Evolutionary conservation across 2,329 filamentous ascomycete genomes (phyloP).

Genomic region (Fusarium pseudograminearum): DNA sequence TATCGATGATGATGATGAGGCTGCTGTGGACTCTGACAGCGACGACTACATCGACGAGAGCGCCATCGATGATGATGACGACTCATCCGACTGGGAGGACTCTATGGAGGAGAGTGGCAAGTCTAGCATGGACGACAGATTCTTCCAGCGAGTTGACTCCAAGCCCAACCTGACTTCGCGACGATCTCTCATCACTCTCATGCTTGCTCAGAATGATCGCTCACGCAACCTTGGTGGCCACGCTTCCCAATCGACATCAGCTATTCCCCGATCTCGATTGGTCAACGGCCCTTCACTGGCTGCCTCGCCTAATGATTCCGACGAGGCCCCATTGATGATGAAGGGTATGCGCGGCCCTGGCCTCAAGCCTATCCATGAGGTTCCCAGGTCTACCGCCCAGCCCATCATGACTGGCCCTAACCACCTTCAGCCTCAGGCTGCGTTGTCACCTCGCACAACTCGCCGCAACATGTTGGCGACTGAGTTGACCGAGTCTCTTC

Average conservation of each 20-base stretch:
- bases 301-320: slow-evolving; percentile 68
- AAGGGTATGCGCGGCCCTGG: slow-evolving; percentile 66
- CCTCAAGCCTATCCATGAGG: slow-evolving; percentile 69
- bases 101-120: slow-evolving; percentile 85
- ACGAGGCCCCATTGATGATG: slow-evolving; percentile 73
- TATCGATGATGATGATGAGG: slow-evolving; percentile 68
- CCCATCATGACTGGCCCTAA: slow-evolving; percentile 81
- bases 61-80: slow-evolving; percentile 81
- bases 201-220: slow-evolving; percentile 83
- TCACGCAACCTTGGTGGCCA: slow-evolving; percentile 76
- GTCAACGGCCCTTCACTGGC: slow-evolving; percentile 58
- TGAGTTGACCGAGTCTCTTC: slow-evolving; percentile 91
- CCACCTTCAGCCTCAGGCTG: slow-evolving; percentile 74
- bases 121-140: slow-evolving; percentile 82
- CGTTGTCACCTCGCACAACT: slow-evolving; percentile 90
- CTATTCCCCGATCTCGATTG: slow-evolving; percentile 74
- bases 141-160: slow-evolving; percentile 94
- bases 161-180: slow-evolving; percentile 85
- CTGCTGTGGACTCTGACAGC: slow-evolving; percentile 68
- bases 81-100: slow-evolving; percentile 70
- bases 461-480: slow-evolving; percentile 95
- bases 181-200: slow-evolving; percentile 88
- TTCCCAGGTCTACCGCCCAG: slow-evolving; percentile 75
- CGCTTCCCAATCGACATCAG: slow-evolving; percentile 74
- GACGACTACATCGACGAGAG: slow-evolving; percentile 84